A percentile compares a stretch with the other conserved stretches of the same genome.
These are phyloP conservation scores for Trypanosoma avium DNA, from an alignment of 208 protist genomes.

Conservation along the genomic window DNA sequence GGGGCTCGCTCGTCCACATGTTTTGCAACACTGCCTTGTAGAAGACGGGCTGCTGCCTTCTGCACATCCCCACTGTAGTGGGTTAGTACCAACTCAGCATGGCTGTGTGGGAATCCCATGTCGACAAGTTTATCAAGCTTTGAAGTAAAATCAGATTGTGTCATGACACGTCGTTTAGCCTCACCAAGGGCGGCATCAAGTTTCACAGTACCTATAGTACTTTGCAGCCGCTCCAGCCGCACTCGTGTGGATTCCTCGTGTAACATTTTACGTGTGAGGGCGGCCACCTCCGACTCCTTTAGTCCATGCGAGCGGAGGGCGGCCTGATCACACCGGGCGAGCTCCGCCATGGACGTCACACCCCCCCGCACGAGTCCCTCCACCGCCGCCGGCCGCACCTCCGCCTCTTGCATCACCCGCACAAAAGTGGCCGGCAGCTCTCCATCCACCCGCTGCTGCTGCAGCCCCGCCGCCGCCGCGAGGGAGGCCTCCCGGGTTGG, in stretches of 20 bases:
- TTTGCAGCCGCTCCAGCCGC: conserved; percentile 53
- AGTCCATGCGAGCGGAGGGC: conserved; percentile 63
- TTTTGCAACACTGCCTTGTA: conserved; percentile 54
- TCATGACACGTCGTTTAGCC: conserved; percentile 35
- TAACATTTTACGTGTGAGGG: conserved; percentile 52
- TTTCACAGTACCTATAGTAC: conserved; percentile 44
- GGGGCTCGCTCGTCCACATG: conserved; percentile 30
- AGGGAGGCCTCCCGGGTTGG: conserved; percentile 57
- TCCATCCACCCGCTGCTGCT: conserved; percentile 59
- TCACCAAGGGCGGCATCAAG: conserved; percentile 32
- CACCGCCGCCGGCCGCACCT: conserved; percentile 44
- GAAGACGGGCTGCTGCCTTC: conserved; percentile 53
- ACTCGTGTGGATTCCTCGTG: conserved; percentile 50
- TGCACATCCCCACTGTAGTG: conserved; percentile 85
- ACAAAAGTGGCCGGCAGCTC: conserved; percentile 49
- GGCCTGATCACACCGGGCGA: conserved; percentile 52
- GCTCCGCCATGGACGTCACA: conserved; percentile 55
- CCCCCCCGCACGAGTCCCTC: conserved; percentile 51
- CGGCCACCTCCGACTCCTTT: conserved; percentile 60
- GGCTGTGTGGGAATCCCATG: conserved; percentile 60
- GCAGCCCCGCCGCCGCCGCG: conserved; percentile 48
- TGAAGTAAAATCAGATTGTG: conserved; percentile 51
- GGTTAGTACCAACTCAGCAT: conserved; percentile 52
- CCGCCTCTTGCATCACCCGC: conserved; percentile 53
- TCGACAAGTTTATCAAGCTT: conserved; percentile 44